Base-by-base conservation (phyloP, 1,284 basidiomycete genomes). In the Rhodotorula sp. region DNA sequence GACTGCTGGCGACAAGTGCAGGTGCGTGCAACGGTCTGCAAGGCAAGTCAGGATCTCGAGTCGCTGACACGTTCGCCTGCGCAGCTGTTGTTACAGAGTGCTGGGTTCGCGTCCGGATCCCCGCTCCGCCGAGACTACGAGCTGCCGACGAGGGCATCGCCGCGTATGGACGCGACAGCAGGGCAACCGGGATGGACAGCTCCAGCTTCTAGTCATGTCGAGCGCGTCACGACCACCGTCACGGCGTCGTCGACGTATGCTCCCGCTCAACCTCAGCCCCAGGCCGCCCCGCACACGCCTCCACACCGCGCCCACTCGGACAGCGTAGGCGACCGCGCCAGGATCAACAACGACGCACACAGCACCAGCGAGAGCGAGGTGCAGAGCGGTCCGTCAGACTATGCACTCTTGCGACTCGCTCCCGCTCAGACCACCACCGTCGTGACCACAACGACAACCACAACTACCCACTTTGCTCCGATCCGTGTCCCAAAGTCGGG, bases 401-500 rank as follows among this genome's bases (percentile, higher is more conserved):
- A 66, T 56, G 67, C 77, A 6, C 58, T 72, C 34, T 61, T 79
- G n/a, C 76, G 72, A 26, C 65, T 80, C 47, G 66, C 63, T 14
- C 78, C 79, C 15, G 73, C 77, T 3, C 73, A 70, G 1, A 77
- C 77, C 2, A 75, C 74, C 28, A 76, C 72, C 0, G 74, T 77
- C 55, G 73, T 75, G 19, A 78, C 78, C 6, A 80, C 78, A 5
- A 79, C 79, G 15, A 80, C 79, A 8, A 74, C 74, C 18, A 76
- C 77, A 12, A 79, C 75, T 2, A 74, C 79, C 45, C 67, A 72
- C 64, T 80, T 78, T 65, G 77, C 79, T 14, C 79, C 79, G 23
- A 68, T 79, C 55, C 66, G 69, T 21, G 59, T 80, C 10, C 78
- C 77, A 3, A 66, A 68, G n/a, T 65, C 77, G 31, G 50, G 60